A percentile compares a stretch with the other conserved stretches of the same genome.
These are phyloP conservation scores for Yarrowia sp. DNA, from an alignment of 805 yeast genomes.

Conservation along the genomic window DNA sequence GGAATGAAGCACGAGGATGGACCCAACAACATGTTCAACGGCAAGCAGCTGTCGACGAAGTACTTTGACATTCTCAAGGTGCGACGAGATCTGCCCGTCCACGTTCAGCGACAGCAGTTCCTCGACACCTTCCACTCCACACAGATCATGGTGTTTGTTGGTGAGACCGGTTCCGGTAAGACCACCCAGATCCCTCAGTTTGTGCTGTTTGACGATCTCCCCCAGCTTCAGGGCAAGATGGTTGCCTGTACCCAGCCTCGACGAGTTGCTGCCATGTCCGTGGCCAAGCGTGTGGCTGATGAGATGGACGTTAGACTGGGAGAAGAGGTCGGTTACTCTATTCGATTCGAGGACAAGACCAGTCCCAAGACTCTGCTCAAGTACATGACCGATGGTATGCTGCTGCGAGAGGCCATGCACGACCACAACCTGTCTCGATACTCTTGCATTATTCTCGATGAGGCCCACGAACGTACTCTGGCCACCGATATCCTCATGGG, in stretches of 20 bases:
- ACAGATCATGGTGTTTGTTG: constrained; percentile 97
- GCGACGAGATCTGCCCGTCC: constrained; percentile 91
- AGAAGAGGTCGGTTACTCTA: constrained; percentile 92
- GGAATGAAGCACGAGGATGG: constrained; percentile 55
- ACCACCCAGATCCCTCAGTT: constrained; percentile 98
- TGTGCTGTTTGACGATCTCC: constrained; percentile 89
- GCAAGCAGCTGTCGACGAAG: constrained; percentile 62
- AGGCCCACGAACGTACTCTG: constrained; percentile 96
- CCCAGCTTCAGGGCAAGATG: constrained; percentile 80
- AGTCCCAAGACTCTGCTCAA: constrained; percentile 80
- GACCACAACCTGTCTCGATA: constrained; percentile 83
- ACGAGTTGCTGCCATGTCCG: constrained; percentile 99
- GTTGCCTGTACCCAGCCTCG: constrained; percentile 97
- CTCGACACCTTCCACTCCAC: constrained; percentile 80
- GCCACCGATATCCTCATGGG: constrained; percentile 98
- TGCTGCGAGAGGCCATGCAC: constrained; percentile 95
- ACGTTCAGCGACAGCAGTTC: constrained; percentile 90
- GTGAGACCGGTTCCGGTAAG: constrained; percentile 99
- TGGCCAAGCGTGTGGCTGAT: constrained; percentile 95
- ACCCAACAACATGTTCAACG: constrained; percentile 79
- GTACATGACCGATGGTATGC: constrained; percentile 99
- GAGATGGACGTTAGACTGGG: constrained; percentile 95
- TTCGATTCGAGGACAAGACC: constrained; percentile 92
- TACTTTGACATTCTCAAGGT: constrained; percentile 79
- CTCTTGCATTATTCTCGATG: constrained; percentile 92